Evolutionary conservation across 1,284 basidiomycete species (phyloP).

Genomic region (Cryptococcus amylolentus): DNA sequence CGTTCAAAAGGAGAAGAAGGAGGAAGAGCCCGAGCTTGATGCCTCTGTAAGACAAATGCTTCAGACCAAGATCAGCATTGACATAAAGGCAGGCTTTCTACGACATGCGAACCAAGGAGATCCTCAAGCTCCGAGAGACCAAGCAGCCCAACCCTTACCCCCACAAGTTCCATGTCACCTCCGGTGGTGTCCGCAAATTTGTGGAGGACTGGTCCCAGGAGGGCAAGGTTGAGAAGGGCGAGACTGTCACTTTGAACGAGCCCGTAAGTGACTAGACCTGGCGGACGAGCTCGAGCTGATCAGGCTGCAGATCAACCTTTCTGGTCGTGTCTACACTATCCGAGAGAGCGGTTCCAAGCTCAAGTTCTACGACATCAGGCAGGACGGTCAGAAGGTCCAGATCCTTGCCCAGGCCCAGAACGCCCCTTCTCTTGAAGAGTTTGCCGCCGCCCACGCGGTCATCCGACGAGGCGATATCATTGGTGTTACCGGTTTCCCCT

Average conservation of each 20-base stretch:
- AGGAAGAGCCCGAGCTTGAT: conserved; percentile 49
- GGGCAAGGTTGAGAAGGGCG: conserved; percentile 59
- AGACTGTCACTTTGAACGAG: conserved; percentile 24
- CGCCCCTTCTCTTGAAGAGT: conserved; percentile 60
- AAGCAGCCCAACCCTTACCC: conserved; percentile 92
- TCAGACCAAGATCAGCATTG: not conserved
- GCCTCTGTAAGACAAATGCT: conserved; percentile 30
- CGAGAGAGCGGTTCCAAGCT: conserved; percentile 79
- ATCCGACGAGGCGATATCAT: conserved; percentile 96
- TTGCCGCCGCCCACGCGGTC: conserved; percentile 71
- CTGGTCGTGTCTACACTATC: conserved; percentile 89
- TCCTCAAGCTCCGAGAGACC: conserved; percentile 79
- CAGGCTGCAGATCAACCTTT: conserved; percentile 57
- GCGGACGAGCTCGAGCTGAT: not conserved
- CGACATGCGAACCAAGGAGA: conserved; percentile 83
- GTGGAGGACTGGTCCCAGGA: conserved; percentile 72
- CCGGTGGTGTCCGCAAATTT: conserved; percentile 68
- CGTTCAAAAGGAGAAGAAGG: conserved; percentile 62
- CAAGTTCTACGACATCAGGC: conserved; percentile 90
- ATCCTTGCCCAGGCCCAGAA: conserved; percentile 89
- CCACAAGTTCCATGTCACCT: conserved; percentile 94
- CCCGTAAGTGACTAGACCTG: conserved; percentile 19
- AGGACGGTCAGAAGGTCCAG: conserved; percentile 90
- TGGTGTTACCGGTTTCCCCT: conserved; percentile 82
- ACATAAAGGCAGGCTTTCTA: conserved; percentile 76